These are phyloP conservation scores for Syzygium syzygioides DNA, from an alignment of 441 rosid species.

Conservation along the genomic window DNA sequence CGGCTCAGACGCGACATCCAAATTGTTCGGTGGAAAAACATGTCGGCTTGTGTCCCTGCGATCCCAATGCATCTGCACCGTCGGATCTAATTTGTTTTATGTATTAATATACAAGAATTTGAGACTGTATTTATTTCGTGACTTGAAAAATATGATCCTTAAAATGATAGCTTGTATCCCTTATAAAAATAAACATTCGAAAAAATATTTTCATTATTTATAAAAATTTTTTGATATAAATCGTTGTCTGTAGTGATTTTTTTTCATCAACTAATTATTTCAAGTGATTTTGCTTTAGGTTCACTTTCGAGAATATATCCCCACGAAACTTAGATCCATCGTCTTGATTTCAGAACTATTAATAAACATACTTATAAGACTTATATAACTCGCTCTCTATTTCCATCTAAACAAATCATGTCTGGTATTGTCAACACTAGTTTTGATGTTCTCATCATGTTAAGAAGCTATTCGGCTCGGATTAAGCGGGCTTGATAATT, in stretches of 20 bases:
- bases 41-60: neutral
- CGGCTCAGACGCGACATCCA: neutral
- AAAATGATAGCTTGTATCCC: too few relatives aligned
- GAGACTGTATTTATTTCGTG: rapidly evolving
- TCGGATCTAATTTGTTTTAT: neutral
- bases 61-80: neutral
- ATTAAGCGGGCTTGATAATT: neutral
- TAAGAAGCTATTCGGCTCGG: rapidly evolving
- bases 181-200: too few relatives aligned
- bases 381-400: rapidly evolving
- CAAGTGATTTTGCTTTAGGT: neutral
- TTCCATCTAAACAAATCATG: neutral
- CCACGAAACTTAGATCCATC: neutral
- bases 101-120: neutral
- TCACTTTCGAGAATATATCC: neutral
- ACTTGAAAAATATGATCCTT: too few relatives aligned
- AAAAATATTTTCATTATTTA: too few relatives aligned
- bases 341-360: neutral
- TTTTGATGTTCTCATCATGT: rapidly evolving
- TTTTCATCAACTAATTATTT: too few relatives aligned
- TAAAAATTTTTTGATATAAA: too few relatives aligned
- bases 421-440: rapidly evolving
- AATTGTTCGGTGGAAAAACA: too few relatives aligned
- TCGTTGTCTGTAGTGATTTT: too few relatives aligned
- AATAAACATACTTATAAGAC: too few relatives aligned